Percentiles rank a stretch among this genome's conserved stretches.
Evolutionary conservation across 2,329 filamentous ascomycete species (phyloP).

Genomic region (Emmonsia crescens): DNA sequence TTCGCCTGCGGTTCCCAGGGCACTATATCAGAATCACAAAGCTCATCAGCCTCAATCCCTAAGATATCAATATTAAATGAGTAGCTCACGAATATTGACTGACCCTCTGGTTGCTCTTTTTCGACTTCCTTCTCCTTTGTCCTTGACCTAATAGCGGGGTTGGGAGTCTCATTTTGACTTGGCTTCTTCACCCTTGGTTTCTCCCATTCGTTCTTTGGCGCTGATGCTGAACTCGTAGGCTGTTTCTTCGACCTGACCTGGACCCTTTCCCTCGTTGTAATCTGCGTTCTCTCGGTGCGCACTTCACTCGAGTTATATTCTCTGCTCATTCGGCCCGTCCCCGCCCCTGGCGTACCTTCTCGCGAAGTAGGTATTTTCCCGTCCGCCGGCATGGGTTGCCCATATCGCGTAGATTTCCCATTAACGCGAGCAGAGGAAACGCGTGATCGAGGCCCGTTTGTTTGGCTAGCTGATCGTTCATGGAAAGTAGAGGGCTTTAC

Average conservation of each 20-base stretch:
- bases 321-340: conserved; percentile 19
- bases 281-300: conserved; percentile 33
- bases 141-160: conserved; percentile 19
- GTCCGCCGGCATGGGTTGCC: conserved; percentile 11
- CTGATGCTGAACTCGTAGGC: conserved; percentile 33
- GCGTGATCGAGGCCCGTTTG: conserved; percentile 30
- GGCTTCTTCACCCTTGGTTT: conserved; percentile 23
- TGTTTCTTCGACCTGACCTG: conserved; percentile 51
- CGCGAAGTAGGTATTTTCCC: conserved; percentile 12
- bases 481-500: conserved; percentile 28
- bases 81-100: conserved; percentile 12
- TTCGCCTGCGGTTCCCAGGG: conserved; percentile 73
- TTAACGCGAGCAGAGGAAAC: conserved; percentile 31
- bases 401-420: conserved; percentile 16
- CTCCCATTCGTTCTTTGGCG: conserved; percentile 25
- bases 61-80: too few species aligned
- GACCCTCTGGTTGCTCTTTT: conserved; percentile 23
- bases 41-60: conserved; percentile 8
- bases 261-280: conserved; percentile 54
- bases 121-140: conserved; percentile 14
- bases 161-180: conserved; percentile 16
- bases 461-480: conserved; percentile 30
- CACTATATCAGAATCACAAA: conserved; percentile 17
- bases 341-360: conserved; percentile 8
- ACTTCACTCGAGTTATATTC: conserved; percentile 30